Conservation (phyloP, 2,329 filamentous ascomycete species). For the Calonectria multiphialidica region DNA sequence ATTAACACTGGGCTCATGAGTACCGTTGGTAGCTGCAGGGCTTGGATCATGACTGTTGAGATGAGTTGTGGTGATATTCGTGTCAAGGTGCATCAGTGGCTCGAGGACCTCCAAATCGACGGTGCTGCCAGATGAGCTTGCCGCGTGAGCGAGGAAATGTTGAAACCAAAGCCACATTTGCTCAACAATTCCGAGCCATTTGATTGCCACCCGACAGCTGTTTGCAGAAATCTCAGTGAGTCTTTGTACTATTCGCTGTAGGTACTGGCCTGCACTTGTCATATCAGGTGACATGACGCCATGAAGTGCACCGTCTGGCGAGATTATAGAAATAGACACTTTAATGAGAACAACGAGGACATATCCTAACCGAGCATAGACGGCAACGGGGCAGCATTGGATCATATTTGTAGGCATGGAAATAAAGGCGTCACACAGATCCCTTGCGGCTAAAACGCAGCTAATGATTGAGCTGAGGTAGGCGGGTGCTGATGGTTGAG, state of each 20-base stretch:
- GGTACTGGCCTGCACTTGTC: background rate
- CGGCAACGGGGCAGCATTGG: background rate
- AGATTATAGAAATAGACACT: background rate
- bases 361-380: background rate
- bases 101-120: background rate
- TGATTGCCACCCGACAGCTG: background rate
- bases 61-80: background rate
- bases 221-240: background rate
- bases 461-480: background rate
- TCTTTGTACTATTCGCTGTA: background rate
- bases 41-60: background rate
- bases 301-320: background rate
- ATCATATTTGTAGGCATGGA: background rate
- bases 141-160: background rate
- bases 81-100: background rate
- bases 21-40: background rate
- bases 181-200: background rate
- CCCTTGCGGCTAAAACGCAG: background rate
- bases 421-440: background rate
- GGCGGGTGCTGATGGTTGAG: background rate
- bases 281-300: background rate
- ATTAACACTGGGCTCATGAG: background rate
- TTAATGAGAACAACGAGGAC: background rate
- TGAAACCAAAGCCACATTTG: background rate
- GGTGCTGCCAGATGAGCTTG: background rate